These are phyloP conservation scores for Beverwykella pulmonaria DNA, from an alignment of 495 filamentous ascomycete genomes.

Conservation along the genomic window DNA sequence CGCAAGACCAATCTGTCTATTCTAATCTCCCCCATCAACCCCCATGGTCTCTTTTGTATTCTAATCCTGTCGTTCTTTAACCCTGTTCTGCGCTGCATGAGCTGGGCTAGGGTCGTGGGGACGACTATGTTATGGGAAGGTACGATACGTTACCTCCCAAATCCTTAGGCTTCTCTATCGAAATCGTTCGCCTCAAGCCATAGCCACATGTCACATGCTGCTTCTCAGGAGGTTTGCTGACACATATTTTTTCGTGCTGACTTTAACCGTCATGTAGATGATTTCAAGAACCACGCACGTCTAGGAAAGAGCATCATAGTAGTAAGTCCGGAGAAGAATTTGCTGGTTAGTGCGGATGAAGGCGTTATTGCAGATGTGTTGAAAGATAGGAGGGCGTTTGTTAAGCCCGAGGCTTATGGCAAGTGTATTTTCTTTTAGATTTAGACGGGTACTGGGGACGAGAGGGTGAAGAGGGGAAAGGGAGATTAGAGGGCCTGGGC, in stretches of 20 bases:
- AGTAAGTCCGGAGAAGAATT: not conserved
- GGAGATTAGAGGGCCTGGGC: not conserved
- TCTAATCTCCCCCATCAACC: conserved; percentile 11
- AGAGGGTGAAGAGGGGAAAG: no score
- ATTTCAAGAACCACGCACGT: not conserved
- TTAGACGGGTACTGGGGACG: not conserved
- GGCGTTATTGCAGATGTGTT: conserved; percentile 5
- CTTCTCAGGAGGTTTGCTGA: no score
- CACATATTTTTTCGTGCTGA: no score
- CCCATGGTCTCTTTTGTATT: not conserved
- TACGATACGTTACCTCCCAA: not conserved
- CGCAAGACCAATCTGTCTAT: conserved; percentile 8
- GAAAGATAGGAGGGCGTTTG: conserved; percentile 22
- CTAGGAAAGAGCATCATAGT: not conserved
- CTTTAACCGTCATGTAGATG: no score
- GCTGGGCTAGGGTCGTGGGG: not conserved
- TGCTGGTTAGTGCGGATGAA: not conserved
- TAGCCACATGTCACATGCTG: no score
- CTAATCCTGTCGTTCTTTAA: not conserved
- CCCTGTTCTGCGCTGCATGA: not conserved
- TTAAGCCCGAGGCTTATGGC: conserved; percentile 21
- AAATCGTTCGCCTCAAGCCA: no score
- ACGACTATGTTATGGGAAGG: not conserved
- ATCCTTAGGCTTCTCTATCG: no score
- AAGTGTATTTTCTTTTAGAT: not conserved